phyloP scores from a whole-genome alignment of 2,329 filamentous ascomycete species.

The Clarireedia paspali region DNA sequence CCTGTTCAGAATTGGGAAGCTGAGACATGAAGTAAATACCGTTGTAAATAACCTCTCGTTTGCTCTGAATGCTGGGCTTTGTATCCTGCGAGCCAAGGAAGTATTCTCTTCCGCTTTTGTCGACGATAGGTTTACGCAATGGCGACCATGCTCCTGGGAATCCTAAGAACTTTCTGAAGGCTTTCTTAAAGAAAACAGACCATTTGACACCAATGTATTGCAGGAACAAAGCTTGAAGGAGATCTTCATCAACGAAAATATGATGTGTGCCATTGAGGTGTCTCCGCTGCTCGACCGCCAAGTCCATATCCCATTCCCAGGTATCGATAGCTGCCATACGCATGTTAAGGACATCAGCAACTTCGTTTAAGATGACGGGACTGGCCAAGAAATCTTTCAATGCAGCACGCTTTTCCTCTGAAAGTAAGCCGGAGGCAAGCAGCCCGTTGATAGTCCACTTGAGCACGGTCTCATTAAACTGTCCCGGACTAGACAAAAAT shows the following conservation, averaged over 20 bases:
- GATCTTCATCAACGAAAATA: constrained; percentile 53
- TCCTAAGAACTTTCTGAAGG: constrained; percentile 29
- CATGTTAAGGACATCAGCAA: constrained; percentile 51
- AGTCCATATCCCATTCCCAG: constrained; percentile 43
- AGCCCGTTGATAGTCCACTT: constrained; percentile 40
- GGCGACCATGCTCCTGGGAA: constrained; percentile 22
- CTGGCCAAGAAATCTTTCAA: constrained; percentile 44
- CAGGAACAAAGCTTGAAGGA: constrained; percentile 46
- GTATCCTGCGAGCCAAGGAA: constrained; percentile 17
- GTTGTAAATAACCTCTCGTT: constrained; percentile 22
- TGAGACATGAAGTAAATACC: constrained; percentile 26
- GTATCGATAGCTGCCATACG: constrained; percentile 41
- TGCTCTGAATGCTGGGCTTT: constrained; percentile 18
- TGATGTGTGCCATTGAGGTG: constrained; percentile 52
- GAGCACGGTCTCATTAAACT: constrained; percentile 37
- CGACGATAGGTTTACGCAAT: constrained; percentile 13
- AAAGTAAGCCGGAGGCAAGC: constrained; percentile 41
- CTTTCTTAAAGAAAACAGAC: constrained; percentile 38
- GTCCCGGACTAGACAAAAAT: constrained; percentile 16
- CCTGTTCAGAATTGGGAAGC: constrained; percentile 16
- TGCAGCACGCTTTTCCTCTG: constrained; percentile 41
- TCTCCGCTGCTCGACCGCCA: constrained; percentile 43
- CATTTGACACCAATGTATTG: constrained; percentile 47
- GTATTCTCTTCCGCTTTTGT: constrained; percentile 20
- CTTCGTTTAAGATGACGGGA: constrained; percentile 41